phyloP scores from a whole-genome alignment of 495 filamentous ascomycete genomes.

The Astrothelium macrocarpum region DNA sequence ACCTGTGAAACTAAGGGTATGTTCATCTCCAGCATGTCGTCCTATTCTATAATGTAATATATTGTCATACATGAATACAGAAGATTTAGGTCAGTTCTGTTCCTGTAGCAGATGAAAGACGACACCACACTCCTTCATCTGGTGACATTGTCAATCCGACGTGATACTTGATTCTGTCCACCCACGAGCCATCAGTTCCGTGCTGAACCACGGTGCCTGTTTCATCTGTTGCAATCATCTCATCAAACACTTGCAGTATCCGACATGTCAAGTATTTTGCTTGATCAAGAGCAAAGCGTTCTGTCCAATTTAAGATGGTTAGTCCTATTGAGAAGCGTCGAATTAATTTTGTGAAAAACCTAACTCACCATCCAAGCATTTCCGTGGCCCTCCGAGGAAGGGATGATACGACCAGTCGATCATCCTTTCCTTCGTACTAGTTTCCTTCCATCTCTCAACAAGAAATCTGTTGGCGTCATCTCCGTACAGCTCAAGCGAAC shows the following conservation, averaged over 20 bases:
- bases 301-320: constrained; percentile 22
- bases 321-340: no score
- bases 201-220: background rate
- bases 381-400: background rate
- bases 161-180: background rate
- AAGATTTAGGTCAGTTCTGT: background rate
- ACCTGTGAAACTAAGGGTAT: no score
- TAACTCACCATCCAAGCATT: background rate
- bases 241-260: constrained; percentile 36
- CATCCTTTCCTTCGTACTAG: background rate
- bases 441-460: constrained; percentile 28
- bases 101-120: background rate
- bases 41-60: no score
- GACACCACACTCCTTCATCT: background rate
- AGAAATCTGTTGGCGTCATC: constrained; percentile 28
- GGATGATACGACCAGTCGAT: background rate
- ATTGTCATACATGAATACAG: no score
- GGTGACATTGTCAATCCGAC: background rate
- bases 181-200: background rate
- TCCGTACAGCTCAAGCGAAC: constrained; percentile 26
- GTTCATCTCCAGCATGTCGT: no score
- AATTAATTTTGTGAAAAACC: no score
- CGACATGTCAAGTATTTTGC: background rate
- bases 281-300: constrained; percentile 2
- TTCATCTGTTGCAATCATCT: constrained; percentile 43